Base-by-base conservation (phyloP, 768 basidiomycete genomes). In the Termitomyces titanicus region DNA sequence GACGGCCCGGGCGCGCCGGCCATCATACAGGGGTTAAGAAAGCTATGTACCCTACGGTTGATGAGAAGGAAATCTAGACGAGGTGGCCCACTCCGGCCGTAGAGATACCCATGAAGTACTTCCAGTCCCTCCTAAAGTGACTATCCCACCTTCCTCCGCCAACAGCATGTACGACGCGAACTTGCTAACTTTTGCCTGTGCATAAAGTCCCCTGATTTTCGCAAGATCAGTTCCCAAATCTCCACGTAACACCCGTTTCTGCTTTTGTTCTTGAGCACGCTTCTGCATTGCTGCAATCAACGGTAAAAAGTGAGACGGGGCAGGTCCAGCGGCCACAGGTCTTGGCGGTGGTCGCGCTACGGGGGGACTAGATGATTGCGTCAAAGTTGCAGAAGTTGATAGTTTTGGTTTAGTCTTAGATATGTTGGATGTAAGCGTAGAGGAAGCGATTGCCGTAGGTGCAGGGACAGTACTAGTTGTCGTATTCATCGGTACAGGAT, bases 131-230 rank as follows among this genome's bases (percentile, higher is more conserved):
- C 66, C 64, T 22, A 56, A 50, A 10, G 51, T 52, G 20, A 68
- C 58, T 33, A 70, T 56, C n/a, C 61, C 64, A 17, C 59, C 61
- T 10, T 59, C 54, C 37, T 55, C 60, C 10, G 69, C 69, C 51
- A 64, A 44, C n/a, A 55, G 24, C 6, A 66, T 58, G 31, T 63
- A 70, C 18, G 61, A 53, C 6, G 58, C 51, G 39, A 70, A 70
- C 15, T 51, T 64, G 17, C 55, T 48, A 12, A 65, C 63, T 13
- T 58, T 61, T 13, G 65, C 66, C 20, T 52, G 58, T 15, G 46
- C 43, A 56, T 68, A 68, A 7, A 63, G 39, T 18, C 47, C 18
- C 24, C 58, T 59, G 24, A 62, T 8, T 51, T 63, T 61, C 5
- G 63, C 47, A 17, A 70, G 54, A 35, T 63, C 60, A 15, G 27